These are phyloP conservation scores for Paraphoma sp. DNA, from an alignment of 2,329 filamentous ascomycete genomes.

Conservation along the genomic window DNA sequence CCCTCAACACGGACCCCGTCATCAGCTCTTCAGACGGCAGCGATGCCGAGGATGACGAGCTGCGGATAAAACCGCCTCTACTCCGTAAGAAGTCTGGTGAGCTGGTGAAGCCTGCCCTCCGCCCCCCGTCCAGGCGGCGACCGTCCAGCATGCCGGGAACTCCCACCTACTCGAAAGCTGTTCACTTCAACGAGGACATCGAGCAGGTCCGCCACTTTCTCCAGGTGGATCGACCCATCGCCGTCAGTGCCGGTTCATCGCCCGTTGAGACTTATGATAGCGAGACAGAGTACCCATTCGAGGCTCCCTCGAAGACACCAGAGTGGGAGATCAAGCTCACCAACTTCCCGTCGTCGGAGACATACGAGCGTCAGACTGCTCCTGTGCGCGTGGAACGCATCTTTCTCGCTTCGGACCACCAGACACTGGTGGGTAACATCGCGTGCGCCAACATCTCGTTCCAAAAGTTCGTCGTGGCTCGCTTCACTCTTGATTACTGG, in stretches of 20 bases:
- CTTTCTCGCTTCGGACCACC: constrained; percentile 87
- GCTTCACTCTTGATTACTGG: constrained; percentile 98
- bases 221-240: constrained; percentile 91
- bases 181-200: constrained; percentile 97
- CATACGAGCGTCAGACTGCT: constrained; percentile 65
- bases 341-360: constrained; percentile 77
- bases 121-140: constrained; percentile 77
- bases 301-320: constrained; percentile 58
- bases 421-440: constrained; percentile 81
- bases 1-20: constrained; percentile 53
- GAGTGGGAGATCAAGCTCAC: constrained; percentile 88
- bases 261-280: constrained; percentile 88
- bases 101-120: constrained; percentile 88
- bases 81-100: constrained; percentile 98
- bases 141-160: constrained; percentile 98
- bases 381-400: constrained; percentile 85
- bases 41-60: constrained; percentile 64
- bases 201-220: constrained; percentile 97
- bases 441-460: constrained; percentile 89
- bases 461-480: constrained; percentile 85
- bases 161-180: constrained; percentile 91
- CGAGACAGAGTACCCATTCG: constrained; percentile 89
- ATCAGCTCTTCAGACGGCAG: constrained; percentile 57
- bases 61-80: constrained; percentile 80
- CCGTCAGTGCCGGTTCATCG: constrained; percentile 92